Conservation (phyloP, 192 early-diverging fungal species). For the Umbelopsis sp. region DNA sequence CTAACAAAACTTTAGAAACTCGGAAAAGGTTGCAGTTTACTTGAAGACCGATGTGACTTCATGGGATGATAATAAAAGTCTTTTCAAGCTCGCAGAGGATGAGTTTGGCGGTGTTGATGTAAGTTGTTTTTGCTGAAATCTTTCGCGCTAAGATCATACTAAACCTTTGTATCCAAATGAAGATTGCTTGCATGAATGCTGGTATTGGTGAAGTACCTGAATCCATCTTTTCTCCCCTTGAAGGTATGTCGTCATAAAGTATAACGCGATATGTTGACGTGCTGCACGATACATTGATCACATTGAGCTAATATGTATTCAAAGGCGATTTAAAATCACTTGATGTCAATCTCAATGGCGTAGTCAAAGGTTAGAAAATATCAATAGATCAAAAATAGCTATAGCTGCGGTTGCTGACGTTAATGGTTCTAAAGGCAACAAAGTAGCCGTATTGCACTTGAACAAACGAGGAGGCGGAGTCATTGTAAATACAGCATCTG, state of each 20-base stretch:
- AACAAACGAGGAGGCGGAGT: constrained; percentile 32
- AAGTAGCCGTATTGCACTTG: constrained; percentile 32
- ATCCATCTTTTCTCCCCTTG: constrained; percentile 24
- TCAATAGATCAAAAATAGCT: not conserved
- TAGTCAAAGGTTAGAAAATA: constrained; percentile 13
- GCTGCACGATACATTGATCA: not conserved
- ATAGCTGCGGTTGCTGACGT: too few species aligned
- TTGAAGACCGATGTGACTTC: constrained; percentile 35
- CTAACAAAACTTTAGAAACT: not conserved
- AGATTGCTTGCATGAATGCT: constrained; percentile 38
- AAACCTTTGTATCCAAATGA: not conserved
- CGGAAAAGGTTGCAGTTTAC: constrained; percentile 27
- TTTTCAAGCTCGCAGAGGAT: constrained; percentile 31
- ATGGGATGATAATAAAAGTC: constrained; percentile 28
- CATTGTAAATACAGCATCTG: constrained; percentile 32
- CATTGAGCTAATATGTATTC: not conserved
- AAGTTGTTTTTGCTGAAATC: not conserved
- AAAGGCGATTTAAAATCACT: constrained; percentile 1
- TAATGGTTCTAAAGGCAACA: constrained; percentile 22
- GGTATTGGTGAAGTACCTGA: constrained; percentile 17
- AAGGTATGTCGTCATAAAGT: constrained; percentile 23
- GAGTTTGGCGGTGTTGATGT: constrained; percentile 43
- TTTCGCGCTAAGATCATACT: not conserved
- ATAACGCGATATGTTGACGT: not conserved
- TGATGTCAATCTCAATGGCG: constrained; percentile 15